Evolutionary conservation across 1,284 basidiomycete genomes (phyloP).

Genomic region (Inonotus hispidus): DNA sequence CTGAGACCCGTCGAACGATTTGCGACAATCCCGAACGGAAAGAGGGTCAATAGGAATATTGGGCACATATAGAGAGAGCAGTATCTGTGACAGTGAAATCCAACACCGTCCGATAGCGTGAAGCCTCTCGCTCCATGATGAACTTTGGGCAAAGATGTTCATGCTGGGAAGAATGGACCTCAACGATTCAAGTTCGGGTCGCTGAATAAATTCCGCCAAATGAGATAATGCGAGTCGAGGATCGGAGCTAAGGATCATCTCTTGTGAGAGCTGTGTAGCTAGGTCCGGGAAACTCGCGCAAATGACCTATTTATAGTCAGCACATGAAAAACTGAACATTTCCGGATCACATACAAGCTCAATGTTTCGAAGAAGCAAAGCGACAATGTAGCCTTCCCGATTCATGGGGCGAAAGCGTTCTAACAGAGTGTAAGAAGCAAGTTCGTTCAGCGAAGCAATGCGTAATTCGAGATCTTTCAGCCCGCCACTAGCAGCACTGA

Average conservation of each 20-base stretch:
- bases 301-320: not conserved
- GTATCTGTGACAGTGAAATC: constrained; percentile 55
- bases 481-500: not conserved
- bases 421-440: not conserved
- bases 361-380: constrained; percentile 3
- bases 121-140: not conserved
- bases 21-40: constrained; percentile 54
- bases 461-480: not conserved
- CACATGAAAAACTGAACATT: not conserved
- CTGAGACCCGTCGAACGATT: not conserved
- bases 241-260: not conserved
- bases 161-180: not conserved
- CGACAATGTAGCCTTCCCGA: not conserved
- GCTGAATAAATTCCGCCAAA: not conserved
- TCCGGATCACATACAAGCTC: not conserved
- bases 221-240: not conserved
- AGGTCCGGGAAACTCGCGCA: constrained; percentile 2
- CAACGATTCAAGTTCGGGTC: not conserved
- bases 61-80: constrained; percentile 79
- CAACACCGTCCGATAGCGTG: constrained; percentile 38
- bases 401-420: not conserved
- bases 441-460: not conserved
- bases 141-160: not conserved
- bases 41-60: constrained; percentile 87
- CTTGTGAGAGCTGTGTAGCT: not conserved